Base-by-base conservation (phyloP, 208 protist species). In the Leishmania turanica region DNA sequence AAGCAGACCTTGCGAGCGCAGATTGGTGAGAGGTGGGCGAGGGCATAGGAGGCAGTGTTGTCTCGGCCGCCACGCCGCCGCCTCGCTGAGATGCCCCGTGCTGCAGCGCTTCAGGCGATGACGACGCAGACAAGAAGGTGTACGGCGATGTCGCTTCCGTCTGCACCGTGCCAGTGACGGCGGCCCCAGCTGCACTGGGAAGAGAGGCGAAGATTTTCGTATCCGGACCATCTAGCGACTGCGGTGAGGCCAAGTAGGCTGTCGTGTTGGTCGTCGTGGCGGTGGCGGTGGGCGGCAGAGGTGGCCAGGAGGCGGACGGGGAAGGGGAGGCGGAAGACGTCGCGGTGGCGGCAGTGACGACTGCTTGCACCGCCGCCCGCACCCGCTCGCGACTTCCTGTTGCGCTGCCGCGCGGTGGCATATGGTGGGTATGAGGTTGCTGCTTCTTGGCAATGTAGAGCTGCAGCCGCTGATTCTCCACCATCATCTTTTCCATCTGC, bases 381-480 rank as follows among this genome's bases (percentile, higher is more conserved):
- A 79, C 64, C 37, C 76, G 76, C 11, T 79, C 76, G 17, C 49
- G 64, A 37, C 64, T 34, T 69, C 60, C 62, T 34, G 74, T 47
- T 21, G 58, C 71, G 37, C 58, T 62, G 34, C 65, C 70, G 64
- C 60, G 74, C 51, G 21, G 27, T 45, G 72, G 72, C 11, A 17
- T 42, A 34, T 24, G 51, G 17, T 76, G 72, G 51, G 5, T 34
- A n/a, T 76, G 72, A 21, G 72, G 19, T 34, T 70, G 70, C 69
- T 87, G 80, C 58, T 85, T 79, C 78, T 85, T 88, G 37, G 82
- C 78, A 19, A 93, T 49, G 53, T 82, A 84, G 6, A 91, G 86
- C 74, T 87, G 87, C 81, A 96, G 85, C 31, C 88, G 88, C 77
- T 95, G 87, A 71, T 96, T 96, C 58, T 95, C 93, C 6, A 95